Conservation (phyloP, 2,329 filamentous ascomycete genomes). For the Teratosphaeria nubilosa region DNA sequence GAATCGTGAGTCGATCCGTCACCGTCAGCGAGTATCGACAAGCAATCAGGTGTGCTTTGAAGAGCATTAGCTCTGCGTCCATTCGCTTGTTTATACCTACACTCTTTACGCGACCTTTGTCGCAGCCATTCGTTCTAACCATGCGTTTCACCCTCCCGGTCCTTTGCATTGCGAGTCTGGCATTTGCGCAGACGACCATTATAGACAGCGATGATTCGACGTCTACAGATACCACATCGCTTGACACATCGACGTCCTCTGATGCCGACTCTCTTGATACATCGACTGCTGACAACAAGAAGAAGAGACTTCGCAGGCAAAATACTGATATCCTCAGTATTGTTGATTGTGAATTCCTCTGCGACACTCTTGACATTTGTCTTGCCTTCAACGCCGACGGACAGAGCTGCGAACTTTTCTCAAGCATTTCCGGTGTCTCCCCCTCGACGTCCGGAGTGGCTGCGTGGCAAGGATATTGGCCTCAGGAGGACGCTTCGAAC, state of each 20-base stretch:
- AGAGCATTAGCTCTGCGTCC: not conserved
- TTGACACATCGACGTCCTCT: not conserved
- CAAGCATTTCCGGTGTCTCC: constrained; percentile 2
- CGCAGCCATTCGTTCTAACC: not conserved
- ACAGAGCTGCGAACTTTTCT: constrained; percentile 1
- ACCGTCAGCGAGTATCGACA: too few species aligned
- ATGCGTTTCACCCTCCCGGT: not conserved
- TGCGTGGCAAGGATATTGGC: constrained; percentile 6
- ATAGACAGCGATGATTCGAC: not conserved
- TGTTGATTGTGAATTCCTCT: not conserved
- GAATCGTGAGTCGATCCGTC: too few species aligned
- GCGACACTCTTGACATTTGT: not conserved
- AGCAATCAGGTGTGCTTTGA: too few species aligned
- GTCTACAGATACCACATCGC: not conserved
- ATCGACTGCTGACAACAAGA: not conserved
- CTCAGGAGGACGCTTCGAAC: not conserved
- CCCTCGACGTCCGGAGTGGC: not conserved
- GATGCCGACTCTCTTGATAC: not conserved
- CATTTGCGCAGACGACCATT: not conserved
- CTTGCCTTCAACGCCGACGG: constrained; percentile 3
- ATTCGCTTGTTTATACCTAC: not conserved
- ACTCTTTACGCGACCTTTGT: not conserved
- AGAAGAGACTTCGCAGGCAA: not conserved
- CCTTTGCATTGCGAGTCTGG: not conserved
- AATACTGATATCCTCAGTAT: not conserved